phyloP scores from a whole-genome alignment of 441 rosid genomes.

The Lepidium campestre region DNA sequence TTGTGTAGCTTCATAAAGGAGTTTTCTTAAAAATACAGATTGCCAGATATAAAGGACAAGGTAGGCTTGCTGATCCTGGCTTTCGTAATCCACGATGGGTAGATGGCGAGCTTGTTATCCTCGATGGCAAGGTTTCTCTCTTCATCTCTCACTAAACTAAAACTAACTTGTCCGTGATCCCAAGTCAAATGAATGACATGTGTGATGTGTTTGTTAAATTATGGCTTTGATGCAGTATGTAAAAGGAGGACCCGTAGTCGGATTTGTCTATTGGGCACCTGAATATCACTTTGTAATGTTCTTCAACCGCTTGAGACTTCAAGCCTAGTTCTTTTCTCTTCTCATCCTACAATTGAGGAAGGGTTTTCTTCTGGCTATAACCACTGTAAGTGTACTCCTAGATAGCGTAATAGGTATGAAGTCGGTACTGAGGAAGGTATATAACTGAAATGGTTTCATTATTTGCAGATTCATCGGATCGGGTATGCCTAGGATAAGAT shows the following conservation, averaged over 20 bases:
- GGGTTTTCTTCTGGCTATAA: background rate
- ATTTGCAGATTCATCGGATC: background rate
- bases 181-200: background rate
- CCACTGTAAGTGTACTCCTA: background rate
- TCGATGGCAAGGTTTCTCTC: conserved; percentile 80
- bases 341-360: conserved; percentile 27
- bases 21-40: conserved; percentile 35
- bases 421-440: background rate
- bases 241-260: conserved; percentile 94
- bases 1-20: conserved; percentile 3
- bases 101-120: conserved; percentile 95
- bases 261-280: conserved; percentile 95
- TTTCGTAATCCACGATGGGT: conserved; percentile 90
- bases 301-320: conserved; percentile 83
- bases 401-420: background rate
- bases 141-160: background rate
- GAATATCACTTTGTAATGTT: conserved; percentile 94
- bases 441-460: background rate
- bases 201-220: conserved; percentile 11
- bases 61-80: conserved; percentile 94
- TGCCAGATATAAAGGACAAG: conserved; percentile 96
- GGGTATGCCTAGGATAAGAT: conserved; percentile 5
- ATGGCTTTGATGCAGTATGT: conserved; percentile 53
- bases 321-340: conserved; percentile 35
- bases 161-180: background rate